Conservation (phyloP, 2,329 filamentous ascomycete genomes). For the Penicillium sp. region DNA sequence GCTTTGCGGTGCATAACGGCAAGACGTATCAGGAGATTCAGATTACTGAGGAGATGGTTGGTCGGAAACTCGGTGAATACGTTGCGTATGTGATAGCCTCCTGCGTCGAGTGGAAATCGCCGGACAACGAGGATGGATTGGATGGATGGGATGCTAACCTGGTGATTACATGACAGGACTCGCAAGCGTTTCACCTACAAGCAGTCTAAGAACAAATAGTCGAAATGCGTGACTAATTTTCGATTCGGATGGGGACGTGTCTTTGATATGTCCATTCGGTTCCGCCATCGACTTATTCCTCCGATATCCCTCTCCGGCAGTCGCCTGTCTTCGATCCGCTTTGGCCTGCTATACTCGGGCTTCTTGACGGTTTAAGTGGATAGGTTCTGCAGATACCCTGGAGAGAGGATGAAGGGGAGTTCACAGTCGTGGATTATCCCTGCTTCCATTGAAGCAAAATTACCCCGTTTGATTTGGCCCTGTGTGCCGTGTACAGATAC, state of each 20-base stretch:
- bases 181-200: constrained; percentile 72
- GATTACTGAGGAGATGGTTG: constrained; percentile 95
- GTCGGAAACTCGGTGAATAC: constrained; percentile 93
- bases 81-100: constrained; percentile 68
- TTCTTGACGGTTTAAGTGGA: neutral
- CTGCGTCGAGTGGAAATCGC: neutral
- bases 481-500: constrained; percentile 36
- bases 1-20: constrained; percentile 91
- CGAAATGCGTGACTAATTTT: constrained; percentile 6
- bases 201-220: constrained; percentile 72
- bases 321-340: neutral
- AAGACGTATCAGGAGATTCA: constrained; percentile 82
- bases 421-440: neutral
- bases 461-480: constrained; percentile 23
- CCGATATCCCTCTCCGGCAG: constrained; percentile 1
- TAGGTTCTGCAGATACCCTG: constrained; percentile 16
- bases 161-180: constrained; percentile 56
- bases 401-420: neutral
- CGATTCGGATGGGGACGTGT: constrained; percentile 4
- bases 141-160: constrained; percentile 6
- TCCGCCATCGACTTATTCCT: constrained; percentile 1
- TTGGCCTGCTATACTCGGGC: neutral
- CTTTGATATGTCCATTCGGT: constrained; percentile 8
- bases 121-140: neutral
- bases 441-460: constrained; percentile 10